Evolutionary conservation across 1,139 yeast genomes (phyloP).

Genomic region (Taphrina deformans): DNA sequence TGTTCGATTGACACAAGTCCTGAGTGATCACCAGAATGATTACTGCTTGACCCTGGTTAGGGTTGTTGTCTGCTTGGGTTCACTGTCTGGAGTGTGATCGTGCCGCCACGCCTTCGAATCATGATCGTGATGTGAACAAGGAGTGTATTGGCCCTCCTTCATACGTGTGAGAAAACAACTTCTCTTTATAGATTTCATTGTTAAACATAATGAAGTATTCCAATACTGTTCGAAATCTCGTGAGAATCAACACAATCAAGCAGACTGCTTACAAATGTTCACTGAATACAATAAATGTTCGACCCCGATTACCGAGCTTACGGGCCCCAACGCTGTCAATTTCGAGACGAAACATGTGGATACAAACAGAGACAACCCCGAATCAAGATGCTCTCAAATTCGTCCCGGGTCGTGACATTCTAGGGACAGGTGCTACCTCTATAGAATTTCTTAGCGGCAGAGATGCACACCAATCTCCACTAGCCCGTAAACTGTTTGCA

Average conservation of each 20-base stretch:
- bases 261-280: neutral
- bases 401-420: constrained; percentile 65
- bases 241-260: neutral
- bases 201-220: neutral
- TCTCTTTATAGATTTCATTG: neutral
- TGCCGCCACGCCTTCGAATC: neutral
- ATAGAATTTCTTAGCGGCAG: constrained; percentile 68
- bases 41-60: neutral
- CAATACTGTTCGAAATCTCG: neutral
- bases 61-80: neutral
- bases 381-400: constrained; percentile 90
- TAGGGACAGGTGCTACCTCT: constrained; percentile 50
- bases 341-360: constrained; percentile 43
- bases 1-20: no score
- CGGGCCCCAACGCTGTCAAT: neutral
- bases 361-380: constrained; percentile 75
- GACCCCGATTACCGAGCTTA: neutral
- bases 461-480: constrained; percentile 73
- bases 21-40: no score
- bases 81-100: neutral
- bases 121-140: neutral
- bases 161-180: neutral
- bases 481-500: constrained; percentile 75
- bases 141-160: neutral
- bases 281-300: neutral